Evolutionary conservation across 1,284 basidiomycete species (phyloP).

Genomic region (Mycena citricolor): DNA sequence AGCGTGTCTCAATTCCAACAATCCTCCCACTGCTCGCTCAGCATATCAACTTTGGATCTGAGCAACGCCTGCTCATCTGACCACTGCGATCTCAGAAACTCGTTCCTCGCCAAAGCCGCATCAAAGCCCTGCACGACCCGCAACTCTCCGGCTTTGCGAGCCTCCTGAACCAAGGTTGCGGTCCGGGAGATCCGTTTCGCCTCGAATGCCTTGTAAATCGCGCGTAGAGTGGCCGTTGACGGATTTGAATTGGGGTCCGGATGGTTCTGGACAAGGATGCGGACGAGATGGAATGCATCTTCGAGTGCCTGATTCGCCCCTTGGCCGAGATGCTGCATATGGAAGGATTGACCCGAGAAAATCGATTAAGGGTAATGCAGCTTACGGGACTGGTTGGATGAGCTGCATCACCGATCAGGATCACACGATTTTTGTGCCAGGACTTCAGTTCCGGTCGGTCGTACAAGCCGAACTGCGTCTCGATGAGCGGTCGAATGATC

Average conservation of each 20-base stretch:
- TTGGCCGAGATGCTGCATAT: conserved; percentile 45
- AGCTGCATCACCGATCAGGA: conserved; percentile 43
- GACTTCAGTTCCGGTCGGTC: conserved; percentile 43
- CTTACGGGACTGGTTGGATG: conserved; percentile 44
- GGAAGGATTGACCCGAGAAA: conserved; percentile 8
- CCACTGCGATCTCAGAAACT: conserved; percentile 7
- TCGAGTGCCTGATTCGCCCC: conserved; percentile 51
- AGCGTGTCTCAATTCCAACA: no score
- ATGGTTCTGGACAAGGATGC: conserved; percentile 37
- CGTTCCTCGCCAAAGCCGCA: conserved; percentile 34
- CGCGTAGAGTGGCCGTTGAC: conserved; percentile 31
- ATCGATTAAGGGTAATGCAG: not conserved
- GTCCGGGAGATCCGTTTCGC: conserved; percentile 39
- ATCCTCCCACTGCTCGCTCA: no score
- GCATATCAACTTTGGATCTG: no score
- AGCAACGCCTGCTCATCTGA: no score
- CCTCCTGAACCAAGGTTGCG: conserved; percentile 38
- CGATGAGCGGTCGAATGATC: not conserved
- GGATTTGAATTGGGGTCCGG: conserved; percentile 27
- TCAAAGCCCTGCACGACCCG: conserved; percentile 38
- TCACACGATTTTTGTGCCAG: conserved; percentile 43
- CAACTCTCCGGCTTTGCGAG: conserved; percentile 37
- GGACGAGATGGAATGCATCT: conserved; percentile 42
- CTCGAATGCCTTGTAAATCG: conserved; percentile 44
- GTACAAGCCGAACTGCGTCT: conserved; percentile 43